These are phyloP conservation scores for Cryphonectria japonica DNA, from an alignment of 2,329 filamentous ascomycete species.

Conservation along the genomic window DNA sequence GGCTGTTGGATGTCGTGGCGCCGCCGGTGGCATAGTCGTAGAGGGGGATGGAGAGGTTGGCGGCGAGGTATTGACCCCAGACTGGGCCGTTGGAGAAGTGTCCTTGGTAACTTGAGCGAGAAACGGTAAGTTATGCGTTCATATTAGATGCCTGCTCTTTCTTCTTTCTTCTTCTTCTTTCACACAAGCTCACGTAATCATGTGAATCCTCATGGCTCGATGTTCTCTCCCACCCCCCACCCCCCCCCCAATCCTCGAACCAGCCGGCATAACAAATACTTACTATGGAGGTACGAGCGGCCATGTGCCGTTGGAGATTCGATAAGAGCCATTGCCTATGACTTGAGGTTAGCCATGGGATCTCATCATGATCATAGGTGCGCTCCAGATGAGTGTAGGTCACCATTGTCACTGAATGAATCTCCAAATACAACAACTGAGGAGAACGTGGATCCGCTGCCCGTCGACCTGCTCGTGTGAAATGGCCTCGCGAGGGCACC, in stretches of 20 bases:
- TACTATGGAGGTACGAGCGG: slow-evolving; percentile 16
- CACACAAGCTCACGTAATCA: neutral
- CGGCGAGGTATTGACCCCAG: slow-evolving; percentile 9
- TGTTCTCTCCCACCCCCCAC: neutral
- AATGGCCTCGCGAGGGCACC: neutral
- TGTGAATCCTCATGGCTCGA: neutral
- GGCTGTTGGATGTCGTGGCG: slow-evolving; percentile 14
- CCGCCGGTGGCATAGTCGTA: slow-evolving; percentile 14
- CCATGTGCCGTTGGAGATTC: slow-evolving; percentile 14
- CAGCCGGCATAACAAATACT: neutral
- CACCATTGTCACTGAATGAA: slow-evolving; percentile 10
- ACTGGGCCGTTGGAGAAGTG: slow-evolving; percentile 19
- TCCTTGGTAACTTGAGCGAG: slow-evolving; percentile 3
- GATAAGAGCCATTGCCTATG: slow-evolving; percentile 13
- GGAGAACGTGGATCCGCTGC: neutral
- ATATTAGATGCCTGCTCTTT: neutral
- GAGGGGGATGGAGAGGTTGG: slow-evolving; percentile 11
- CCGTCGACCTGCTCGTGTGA: neutral
- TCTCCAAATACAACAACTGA: slow-evolving; percentile 15
- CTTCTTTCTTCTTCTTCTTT: neutral
- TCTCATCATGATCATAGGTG: neutral
- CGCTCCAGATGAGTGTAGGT: neutral
- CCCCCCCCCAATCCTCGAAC: too few species aligned
- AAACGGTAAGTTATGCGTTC: neutral
- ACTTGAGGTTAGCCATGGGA: neutral